phyloP scores from a whole-genome alignment of 176 grass and related monocot species.

The Carex cristatella region DNA sequence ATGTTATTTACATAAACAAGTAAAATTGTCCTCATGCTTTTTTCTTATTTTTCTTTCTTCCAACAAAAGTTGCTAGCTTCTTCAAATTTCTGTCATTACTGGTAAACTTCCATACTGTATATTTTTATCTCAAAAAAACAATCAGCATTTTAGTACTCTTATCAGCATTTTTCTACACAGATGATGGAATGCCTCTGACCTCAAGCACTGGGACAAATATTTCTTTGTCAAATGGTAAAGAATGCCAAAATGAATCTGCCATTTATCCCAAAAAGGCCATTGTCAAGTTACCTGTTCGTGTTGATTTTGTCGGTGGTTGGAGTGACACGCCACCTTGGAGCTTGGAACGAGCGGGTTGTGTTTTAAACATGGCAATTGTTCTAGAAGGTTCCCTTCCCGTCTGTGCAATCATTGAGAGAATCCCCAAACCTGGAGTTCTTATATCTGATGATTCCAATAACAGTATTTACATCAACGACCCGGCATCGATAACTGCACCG shows the following conservation, averaged over 20 bases:
- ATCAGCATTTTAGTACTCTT: neutral
- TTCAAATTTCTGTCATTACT: neutral
- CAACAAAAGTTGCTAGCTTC: neutral
- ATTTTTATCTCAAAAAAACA: neutral
- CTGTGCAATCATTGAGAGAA: constrained; percentile 49
- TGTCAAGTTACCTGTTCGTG: constrained; percentile 74
- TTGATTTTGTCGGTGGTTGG: constrained; percentile 95
- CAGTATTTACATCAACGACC: constrained; percentile 44
- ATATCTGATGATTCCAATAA: constrained; percentile 64
- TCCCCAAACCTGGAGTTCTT: constrained; percentile 36
- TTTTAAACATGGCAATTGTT: constrained; percentile 93
- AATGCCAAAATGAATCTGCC: constrained; percentile 12
- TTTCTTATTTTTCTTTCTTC: neutral
- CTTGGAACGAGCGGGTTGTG: constrained; percentile 86
- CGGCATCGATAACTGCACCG: constrained; percentile 43
- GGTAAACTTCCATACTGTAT: neutral
- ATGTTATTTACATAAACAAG: constrained; percentile 6
- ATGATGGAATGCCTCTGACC: constrained; percentile 10
- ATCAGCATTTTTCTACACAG: constrained; percentile 8
- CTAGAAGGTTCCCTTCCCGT: constrained; percentile 74
- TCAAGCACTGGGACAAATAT: constrained; percentile 26
- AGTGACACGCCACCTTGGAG: constrained; percentile 98
- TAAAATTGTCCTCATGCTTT: neutral
- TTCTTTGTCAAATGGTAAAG: constrained; percentile 25
- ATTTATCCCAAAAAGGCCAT: constrained; percentile 41